Conservation (phyloP, 2,329 filamentous ascomycete genomes). For the Ophidiomyces ophidiicola region DNA sequence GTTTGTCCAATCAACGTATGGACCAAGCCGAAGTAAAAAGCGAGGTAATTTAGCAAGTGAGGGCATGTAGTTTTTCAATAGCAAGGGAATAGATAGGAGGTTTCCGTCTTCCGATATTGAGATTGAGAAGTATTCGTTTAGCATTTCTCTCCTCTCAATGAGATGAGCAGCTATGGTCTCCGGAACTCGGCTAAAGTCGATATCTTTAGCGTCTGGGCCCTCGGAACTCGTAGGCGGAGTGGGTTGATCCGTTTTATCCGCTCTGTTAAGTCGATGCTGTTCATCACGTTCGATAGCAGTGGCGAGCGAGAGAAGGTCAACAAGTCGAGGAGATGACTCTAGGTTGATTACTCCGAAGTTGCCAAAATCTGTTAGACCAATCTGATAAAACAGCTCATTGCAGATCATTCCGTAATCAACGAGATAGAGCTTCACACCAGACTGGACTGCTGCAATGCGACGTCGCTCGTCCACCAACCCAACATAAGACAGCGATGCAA, state of each 20-base stretch:
- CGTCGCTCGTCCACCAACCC: constrained; percentile 79
- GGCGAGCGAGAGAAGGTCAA: constrained; percentile 59
- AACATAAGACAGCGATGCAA: constrained; percentile 82
- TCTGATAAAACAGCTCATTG: constrained; percentile 89
- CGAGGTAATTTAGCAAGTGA: constrained; percentile 73
- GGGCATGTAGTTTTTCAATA: constrained; percentile 81
- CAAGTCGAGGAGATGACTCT: constrained; percentile 58
- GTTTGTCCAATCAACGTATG: constrained; percentile 72
- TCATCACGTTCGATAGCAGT: constrained; percentile 56
- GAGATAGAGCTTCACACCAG: constrained; percentile 80
- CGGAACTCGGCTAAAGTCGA: constrained; percentile 54
- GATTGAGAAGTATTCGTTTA: constrained; percentile 83
- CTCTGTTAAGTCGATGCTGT: constrained; percentile 13
- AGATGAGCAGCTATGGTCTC: constrained; percentile 42
- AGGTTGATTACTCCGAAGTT: constrained; percentile 84
- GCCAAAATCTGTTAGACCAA: constrained; percentile 86
- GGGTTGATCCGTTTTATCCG: neutral
- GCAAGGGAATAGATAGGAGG: constrained; percentile 64
- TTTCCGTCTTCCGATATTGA: constrained; percentile 68
- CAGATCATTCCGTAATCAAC: constrained; percentile 82
- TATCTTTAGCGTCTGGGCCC: constrained; percentile 50
- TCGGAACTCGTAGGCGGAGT: neutral
- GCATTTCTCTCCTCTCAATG: constrained; percentile 67
- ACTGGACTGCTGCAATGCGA: constrained; percentile 83
- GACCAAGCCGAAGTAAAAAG: constrained; percentile 78